Conservation (phyloP, 2,329 filamentous ascomycete species). For the Cercospora berteroae region DNA sequence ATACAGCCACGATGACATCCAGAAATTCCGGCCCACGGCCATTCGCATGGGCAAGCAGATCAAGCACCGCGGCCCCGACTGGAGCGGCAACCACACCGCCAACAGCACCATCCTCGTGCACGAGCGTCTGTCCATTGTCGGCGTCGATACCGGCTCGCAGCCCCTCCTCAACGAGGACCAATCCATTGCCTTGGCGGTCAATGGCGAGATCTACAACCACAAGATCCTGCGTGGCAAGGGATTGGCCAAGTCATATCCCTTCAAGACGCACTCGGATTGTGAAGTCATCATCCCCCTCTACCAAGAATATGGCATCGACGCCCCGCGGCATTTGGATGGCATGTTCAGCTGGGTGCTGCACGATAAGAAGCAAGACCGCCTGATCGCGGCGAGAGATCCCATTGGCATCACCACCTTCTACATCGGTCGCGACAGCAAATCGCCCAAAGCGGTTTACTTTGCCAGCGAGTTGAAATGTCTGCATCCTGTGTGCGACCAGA, state of each 20-base stretch:
- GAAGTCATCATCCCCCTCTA: slow-evolving; percentile 99
- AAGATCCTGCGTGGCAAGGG: slow-evolving; percentile 79
- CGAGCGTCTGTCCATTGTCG: slow-evolving; percentile 96
- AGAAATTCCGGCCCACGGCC: slow-evolving; percentile 93
- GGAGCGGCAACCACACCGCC: slow-evolving; percentile 83
- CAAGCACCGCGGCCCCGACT: slow-evolving; percentile 95
- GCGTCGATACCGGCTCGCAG: slow-evolving; percentile 94
- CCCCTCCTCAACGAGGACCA: slow-evolving; percentile 90
- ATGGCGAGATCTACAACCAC: slow-evolving; percentile 99
- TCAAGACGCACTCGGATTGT: slow-evolving; percentile 98
- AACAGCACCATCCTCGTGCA: slow-evolving; percentile 97
- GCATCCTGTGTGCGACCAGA: slow-evolving; percentile 90
- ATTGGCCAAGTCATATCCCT: slow-evolving; percentile 81
- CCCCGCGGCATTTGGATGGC: slow-evolving; percentile 90
- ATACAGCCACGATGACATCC: slow-evolving; percentile 78
- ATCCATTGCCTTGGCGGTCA: slow-evolving; percentile 88
- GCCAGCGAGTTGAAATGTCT: slow-evolving; percentile 95
- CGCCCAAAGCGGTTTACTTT: slow-evolving; percentile 86
- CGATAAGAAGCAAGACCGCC: slow-evolving; percentile 90
- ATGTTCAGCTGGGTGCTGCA: slow-evolving; percentile 99
- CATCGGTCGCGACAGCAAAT: slow-evolving; percentile 80
- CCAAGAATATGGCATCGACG: slow-evolving; percentile 84
- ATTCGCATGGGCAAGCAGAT: slow-evolving; percentile 93
- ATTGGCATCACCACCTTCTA: slow-evolving; percentile 98
- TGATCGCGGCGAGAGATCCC: slow-evolving; percentile 90